Percentiles rank a stretch among this genome's conserved stretches.
Conservation (phyloP, 148 eudicot species). For the Rhododendron ferrugineum region DNA sequence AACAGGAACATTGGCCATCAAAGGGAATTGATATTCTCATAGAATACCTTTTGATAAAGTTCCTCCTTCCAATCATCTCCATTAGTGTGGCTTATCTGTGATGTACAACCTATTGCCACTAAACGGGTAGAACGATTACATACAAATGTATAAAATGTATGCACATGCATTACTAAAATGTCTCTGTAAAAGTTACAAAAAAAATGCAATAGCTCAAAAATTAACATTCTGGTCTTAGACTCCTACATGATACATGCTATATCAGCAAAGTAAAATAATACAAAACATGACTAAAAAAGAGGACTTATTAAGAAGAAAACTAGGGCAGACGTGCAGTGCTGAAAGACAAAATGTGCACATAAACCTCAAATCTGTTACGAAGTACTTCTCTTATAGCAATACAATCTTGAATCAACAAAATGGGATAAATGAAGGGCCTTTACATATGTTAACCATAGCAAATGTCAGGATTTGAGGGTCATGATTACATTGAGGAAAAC, state of each 20-base stretch:
- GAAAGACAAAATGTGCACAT: neutral
- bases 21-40: neutral
- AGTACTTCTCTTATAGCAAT: neutral
- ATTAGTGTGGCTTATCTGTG: neutral
- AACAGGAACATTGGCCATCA: neutral
- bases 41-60: conserved; percentile 4
- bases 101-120: conserved; percentile 1
- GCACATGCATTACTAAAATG: neutral
- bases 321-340: neutral
- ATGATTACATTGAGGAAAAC: neutral
- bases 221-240: neutral
- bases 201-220: neutral
- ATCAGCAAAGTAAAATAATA: neutral
- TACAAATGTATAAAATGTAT: neutral
- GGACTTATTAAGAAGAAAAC: neutral
- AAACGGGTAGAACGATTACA: neutral
- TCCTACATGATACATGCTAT: neutral
- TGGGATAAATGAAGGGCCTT: neutral
- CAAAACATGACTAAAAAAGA: neutral
- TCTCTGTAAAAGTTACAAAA: neutral
- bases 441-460: neutral
- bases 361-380: neutral
- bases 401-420: conserved; percentile 5
- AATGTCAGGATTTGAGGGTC: neutral
- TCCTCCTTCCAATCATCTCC: conserved; percentile 17